A percentile compares a stretch with the other conserved stretches of the same genome.
Evolutionary conservation across 371 early-diverging fungal species (phyloP).

Genomic region (Basidiobolus heterosporus): DNA sequence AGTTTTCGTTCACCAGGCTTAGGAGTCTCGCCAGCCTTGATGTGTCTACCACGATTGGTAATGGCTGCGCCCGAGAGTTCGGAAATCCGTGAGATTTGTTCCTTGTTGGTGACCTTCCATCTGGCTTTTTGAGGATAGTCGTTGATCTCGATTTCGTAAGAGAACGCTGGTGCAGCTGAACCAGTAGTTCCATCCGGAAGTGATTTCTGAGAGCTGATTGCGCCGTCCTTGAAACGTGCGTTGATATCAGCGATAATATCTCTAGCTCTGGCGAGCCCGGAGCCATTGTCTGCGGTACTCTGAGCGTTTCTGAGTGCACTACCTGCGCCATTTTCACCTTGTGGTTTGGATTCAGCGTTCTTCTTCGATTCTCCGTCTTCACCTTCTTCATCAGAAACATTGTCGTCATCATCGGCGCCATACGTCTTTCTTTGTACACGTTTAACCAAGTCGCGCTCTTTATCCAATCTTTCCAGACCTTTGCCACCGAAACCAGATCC

Average conservation of each 20-base stretch:
- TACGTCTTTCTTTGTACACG: conserved; percentile 65
- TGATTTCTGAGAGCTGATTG: conserved; percentile 1
- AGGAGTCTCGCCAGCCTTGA: conserved; percentile 67
- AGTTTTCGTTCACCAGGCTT: conserved; percentile 69
- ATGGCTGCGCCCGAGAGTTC: conserved; percentile 87
- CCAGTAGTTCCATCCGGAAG: conserved; percentile 1
- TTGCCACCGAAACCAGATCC: conserved; percentile 94
- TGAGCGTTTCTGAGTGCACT: conserved; percentile 18
- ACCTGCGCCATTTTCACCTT: neutral
- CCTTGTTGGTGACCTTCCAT: conserved; percentile 89
- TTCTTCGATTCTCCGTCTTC: conserved; percentile 1
- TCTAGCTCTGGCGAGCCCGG: conserved; percentile 11
- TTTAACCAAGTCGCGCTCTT: conserved; percentile 79
- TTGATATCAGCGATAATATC: conserved; percentile 19
- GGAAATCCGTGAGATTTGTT: conserved; percentile 75
- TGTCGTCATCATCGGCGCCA: conserved; percentile 3
- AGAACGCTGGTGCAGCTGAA: conserved; percentile 17
- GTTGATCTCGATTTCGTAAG: conserved; percentile 87
- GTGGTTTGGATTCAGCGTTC: neutral
- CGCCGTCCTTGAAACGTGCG: conserved; percentile 10
- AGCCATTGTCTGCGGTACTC: conserved; percentile 24
- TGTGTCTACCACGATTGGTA: conserved; percentile 80
- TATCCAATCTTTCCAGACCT: conserved; percentile 85
- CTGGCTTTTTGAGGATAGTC: conserved; percentile 94
- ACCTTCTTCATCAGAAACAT: conserved; percentile 5